A percentile compares a stretch with the other conserved stretches of the same genome.
phyloP scores from a whole-genome alignment of 148 eudicot species.

The Cornus suecica region DNA sequence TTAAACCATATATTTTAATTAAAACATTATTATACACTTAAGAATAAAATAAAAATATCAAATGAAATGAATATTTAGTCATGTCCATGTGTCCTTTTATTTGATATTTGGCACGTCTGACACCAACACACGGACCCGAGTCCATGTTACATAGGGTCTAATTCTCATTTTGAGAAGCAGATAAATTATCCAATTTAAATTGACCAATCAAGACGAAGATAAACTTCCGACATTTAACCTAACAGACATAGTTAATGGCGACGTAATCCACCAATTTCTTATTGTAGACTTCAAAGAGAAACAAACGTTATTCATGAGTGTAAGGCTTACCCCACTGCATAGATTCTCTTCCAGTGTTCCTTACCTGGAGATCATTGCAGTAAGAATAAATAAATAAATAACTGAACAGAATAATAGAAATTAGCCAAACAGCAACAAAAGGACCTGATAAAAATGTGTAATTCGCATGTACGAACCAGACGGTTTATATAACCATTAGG shows the following conservation, averaged over 20 bases:
- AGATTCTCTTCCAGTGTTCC: conserved; percentile 79
- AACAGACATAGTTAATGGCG: not conserved
- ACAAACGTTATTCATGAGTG: not conserved
- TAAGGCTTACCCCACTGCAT: conserved; percentile 80
- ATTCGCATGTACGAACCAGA: not conserved
- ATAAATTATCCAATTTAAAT: no score
- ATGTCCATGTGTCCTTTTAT: no score
- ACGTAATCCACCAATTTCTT: not conserved
- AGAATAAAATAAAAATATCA: no score
- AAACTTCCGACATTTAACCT: not conserved
- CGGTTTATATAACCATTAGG: not conserved
- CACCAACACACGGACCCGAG: no score
- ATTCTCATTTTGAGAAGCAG: no score
- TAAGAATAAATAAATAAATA: not conserved
- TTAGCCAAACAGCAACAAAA: no score
- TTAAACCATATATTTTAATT: no score
- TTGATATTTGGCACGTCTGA: no score
- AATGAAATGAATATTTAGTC: no score
- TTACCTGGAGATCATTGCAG: conserved; percentile 49
- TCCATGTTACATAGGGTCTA: no score
- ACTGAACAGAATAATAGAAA: not conserved
- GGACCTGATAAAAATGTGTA: no score
- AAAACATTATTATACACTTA: no score
- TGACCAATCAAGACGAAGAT: not conserved
- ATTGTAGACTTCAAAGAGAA: not conserved